These are phyloP conservation scores for Piedraia hortae DNA, from an alignment of 2,329 filamentous ascomycete genomes.

Conservation along the genomic window DNA sequence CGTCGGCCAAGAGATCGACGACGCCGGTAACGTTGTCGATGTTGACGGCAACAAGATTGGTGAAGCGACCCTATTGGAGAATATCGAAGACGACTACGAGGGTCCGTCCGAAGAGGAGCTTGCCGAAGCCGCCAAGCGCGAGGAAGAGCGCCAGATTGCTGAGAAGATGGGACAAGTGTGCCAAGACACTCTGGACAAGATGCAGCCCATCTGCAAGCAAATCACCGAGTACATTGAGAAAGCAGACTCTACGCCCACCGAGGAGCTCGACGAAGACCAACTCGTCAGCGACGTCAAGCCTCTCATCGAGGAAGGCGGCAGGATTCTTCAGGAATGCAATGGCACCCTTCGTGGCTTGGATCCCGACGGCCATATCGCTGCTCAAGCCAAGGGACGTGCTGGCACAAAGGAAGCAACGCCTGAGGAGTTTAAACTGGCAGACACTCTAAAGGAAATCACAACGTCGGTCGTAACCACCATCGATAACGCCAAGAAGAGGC, in stretches of 20 bases:
- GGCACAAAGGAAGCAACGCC: conserved; percentile 48
- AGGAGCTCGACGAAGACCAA: conserved; percentile 72
- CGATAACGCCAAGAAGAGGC: conserved; percentile 66
- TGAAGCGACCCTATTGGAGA: conserved; percentile 32
- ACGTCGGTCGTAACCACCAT: conserved; percentile 57
- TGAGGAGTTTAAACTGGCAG: conserved; percentile 63
- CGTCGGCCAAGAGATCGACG: conserved; percentile 24
- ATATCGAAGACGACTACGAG: conserved; percentile 29
- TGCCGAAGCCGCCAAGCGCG: conserved; percentile 23
- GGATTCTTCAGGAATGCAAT: conserved; percentile 64
- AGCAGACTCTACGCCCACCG: conserved; percentile 54
- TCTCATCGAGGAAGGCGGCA: conserved; percentile 60
- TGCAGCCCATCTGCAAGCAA: conserved; percentile 63
- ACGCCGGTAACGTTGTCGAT: conserved; percentile 25
- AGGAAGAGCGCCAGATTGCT: conserved; percentile 50
- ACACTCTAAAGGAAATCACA: conserved; percentile 64
- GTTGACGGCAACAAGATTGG: conserved; percentile 34
- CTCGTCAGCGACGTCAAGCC: conserved; percentile 69
- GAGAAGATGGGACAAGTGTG: conserved; percentile 46
- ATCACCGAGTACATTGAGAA: conserved; percentile 63
- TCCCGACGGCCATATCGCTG: conserved; percentile 61
- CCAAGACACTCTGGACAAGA: conserved; percentile 52
- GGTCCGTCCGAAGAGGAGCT: conserved; percentile 27
- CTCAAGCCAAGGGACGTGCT: conserved; percentile 59
- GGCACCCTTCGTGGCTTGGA: conserved; percentile 68